Evolutionary conservation across 331 rosid genomes (phyloP), one percentile per base, ranked within the genome.

Genomic region (Cydonia oblonga): DNA sequence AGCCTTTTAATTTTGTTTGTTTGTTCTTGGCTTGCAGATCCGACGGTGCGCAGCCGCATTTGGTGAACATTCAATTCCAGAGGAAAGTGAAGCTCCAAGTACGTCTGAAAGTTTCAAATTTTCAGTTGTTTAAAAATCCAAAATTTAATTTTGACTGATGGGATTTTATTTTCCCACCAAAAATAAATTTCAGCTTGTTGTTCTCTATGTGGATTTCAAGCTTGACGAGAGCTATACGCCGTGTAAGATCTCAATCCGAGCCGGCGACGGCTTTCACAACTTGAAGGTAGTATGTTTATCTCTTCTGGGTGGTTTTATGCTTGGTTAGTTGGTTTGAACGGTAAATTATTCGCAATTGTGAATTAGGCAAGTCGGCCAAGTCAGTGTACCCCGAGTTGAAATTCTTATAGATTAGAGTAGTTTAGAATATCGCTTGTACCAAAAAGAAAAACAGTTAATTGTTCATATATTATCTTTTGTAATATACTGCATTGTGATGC

Each of bases 141-240:
- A 14, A 19, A 9, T 40, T 60, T 12, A 53, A 35, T 44, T 61
- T 22, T 72, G 30, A 72, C 30, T 46, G 1, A 62, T 62, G 52
- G 70, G 19, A 71, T 6, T 33, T 38, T 6, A 29, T 75, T 16
- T 18, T 49, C 28, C n/a, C n/a, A 57, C 63, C 30, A 5, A 18
- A 24, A 9, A 15, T 19, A 69, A 22, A 22, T 15, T 44, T 22
- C 78, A 93, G 97, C 83, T 91, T 76, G 89, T 91, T 79, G 92
- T 86, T 71, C 78, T 93, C 1, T 93, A 91, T 78, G 90, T 91
- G 80, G 96, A 93, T 85, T 87, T 91, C 88, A 90, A 93, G 88
- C 89, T 85, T 52, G 98, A 93, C 9, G 98, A 93, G 81, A 93
- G 98, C 87, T 93, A 93, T 65, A 93, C 98, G 10, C 97, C 96